Conservation (phyloP, 2,329 filamentous ascomycete species). For the Phialophora macrospora region DNA sequence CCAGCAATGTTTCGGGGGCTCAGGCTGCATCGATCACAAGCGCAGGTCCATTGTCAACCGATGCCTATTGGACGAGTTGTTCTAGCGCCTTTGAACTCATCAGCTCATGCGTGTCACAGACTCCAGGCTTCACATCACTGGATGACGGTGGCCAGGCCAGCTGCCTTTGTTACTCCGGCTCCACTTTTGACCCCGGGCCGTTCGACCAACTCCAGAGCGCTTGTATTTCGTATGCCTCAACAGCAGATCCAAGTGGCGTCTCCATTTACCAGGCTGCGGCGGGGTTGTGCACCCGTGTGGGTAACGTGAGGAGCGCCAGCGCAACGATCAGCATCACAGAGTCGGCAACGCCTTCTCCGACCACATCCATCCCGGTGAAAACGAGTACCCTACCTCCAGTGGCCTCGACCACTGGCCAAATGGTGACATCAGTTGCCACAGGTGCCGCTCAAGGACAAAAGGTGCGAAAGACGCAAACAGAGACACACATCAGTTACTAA, state of each 20-base stretch:
- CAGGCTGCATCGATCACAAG: no score
- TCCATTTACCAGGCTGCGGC: slow-evolving; percentile 2
- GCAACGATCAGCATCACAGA: slow-evolving; percentile 8
- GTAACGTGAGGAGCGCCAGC: slow-evolving; percentile 4
- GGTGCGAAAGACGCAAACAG: no score
- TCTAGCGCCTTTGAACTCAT: slow-evolving; percentile 5
- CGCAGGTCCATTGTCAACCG: neutral
- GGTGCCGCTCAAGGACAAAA: no score
- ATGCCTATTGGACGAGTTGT: slow-evolving; percentile 11
- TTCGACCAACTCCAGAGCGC: slow-evolving; percentile 19
- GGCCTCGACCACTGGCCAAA: no score
- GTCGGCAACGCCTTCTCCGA: no score
- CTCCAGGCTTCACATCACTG: slow-evolving; percentile 9
- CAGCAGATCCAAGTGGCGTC: slow-evolving; percentile 6
- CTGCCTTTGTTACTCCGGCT: slow-evolving; percentile 11
- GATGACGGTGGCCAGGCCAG: slow-evolving; percentile 15
- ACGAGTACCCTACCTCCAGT: no score
- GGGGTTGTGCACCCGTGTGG: slow-evolving; percentile 11
- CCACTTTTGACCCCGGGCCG: slow-evolving; percentile 1
- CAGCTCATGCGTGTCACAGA: slow-evolving; percentile 9
- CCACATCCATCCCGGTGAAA: no score
- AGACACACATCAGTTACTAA: no score
- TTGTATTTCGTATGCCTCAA: slow-evolving; percentile 16
- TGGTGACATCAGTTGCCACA: no score
- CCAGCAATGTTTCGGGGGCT: no score